phyloP scores from a whole-genome alignment of 2,329 filamentous ascomycete species.

The Fusarium veterinarium region DNA sequence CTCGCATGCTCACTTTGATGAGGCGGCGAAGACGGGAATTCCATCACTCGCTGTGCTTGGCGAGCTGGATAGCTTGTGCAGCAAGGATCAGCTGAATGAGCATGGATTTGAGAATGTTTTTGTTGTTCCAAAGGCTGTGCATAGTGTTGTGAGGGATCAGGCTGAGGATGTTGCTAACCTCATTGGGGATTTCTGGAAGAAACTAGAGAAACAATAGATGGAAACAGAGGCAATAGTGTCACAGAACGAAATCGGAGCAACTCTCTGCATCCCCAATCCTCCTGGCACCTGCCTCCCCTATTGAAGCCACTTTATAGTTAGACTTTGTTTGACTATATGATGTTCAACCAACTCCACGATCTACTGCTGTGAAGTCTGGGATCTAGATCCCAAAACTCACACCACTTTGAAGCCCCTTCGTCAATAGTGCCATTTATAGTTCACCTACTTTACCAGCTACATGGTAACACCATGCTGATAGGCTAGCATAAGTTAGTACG shows the following conservation, averaged over 20 bases:
- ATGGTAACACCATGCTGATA: not conserved
- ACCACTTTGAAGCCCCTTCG: fast-evolving
- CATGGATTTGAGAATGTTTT: slow-evolving; percentile 37
- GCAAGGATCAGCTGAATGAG: slow-evolving; percentile 12
- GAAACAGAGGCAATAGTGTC: fast-evolving
- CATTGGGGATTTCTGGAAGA: slow-evolving; percentile 36
- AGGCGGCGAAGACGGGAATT: slow-evolving; percentile 22
- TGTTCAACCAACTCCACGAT: not conserved
- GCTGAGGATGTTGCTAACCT: slow-evolving; percentile 31
- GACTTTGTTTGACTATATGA: fast-evolving
- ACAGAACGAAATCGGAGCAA: fast-evolving
- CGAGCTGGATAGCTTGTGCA: slow-evolving; percentile 40
- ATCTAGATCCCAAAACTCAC: not conserved
- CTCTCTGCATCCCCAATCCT: too few relatives aligned
- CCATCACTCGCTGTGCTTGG: slow-evolving; percentile 39
- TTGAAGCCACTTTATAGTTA: fast-evolving
- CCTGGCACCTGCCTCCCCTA: fast-evolving
- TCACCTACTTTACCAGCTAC: not conserved
- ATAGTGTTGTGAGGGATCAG: slow-evolving; percentile 43
- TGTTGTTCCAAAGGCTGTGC: slow-evolving; percentile 36
- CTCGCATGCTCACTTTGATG: slow-evolving; percentile 37
- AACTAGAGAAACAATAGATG: not conserved
- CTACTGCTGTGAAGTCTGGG: too few relatives aligned
- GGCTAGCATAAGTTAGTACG: too few relatives aligned
- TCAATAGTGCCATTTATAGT: not conserved